phyloP scores from a whole-genome alignment of 176 grass and related monocot species.

The Cenchrus purpureus region DNA sequence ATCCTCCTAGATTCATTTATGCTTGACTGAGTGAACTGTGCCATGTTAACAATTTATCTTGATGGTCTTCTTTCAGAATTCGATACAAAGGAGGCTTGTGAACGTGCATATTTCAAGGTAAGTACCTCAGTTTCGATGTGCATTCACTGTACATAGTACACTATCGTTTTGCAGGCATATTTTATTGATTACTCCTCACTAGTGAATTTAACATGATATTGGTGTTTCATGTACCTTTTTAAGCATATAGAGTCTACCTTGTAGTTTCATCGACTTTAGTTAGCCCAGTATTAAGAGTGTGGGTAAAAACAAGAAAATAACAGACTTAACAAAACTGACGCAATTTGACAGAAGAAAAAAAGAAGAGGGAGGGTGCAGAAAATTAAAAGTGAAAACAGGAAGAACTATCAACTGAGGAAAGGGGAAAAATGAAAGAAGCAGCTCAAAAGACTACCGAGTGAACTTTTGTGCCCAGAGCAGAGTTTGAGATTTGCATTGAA shows the following conservation, averaged over 20 bases:
- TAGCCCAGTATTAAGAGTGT: not conserved
- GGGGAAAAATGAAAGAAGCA: not conserved
- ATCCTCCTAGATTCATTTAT: not conserved
- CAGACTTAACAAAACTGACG: not conserved
- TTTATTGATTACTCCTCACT: constrained; percentile 15
- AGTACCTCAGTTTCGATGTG: constrained; percentile 41
- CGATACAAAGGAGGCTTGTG: constrained; percentile 79
- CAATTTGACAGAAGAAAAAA: not conserved
- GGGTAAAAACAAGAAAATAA: constrained; percentile 25
- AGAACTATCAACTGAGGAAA: not conserved
- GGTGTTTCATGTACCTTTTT: not conserved
- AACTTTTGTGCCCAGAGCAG: not conserved
- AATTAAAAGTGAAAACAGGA: constrained; percentile 7
- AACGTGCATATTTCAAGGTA: constrained; percentile 92
- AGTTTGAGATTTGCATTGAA: not conserved
- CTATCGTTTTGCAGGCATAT: not conserved
- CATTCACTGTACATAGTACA: not conserved
- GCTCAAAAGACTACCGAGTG: not conserved
- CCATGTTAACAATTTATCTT: constrained; percentile 35
- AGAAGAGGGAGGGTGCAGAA: not conserved
- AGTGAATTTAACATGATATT: not conserved
- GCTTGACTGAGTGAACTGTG: not conserved
- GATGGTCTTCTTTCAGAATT: constrained; percentile 67
- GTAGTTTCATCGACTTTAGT: not conserved
- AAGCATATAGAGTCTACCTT: not conserved